phyloP scores from a whole-genome alignment of 805 yeast genomes.

The Candida quercuum region DNA sequence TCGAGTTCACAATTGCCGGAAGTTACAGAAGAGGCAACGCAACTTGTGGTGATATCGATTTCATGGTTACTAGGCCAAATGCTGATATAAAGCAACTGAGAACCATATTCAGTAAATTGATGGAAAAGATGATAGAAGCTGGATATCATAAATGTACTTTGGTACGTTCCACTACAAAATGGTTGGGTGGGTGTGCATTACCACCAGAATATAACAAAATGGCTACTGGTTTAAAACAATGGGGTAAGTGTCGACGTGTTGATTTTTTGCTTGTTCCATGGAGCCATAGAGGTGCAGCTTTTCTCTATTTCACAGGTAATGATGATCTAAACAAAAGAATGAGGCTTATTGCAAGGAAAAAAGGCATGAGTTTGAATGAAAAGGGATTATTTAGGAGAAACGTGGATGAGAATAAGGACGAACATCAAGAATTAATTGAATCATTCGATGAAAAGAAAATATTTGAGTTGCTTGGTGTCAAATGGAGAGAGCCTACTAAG shows the following conservation, averaged over 20 bases:
- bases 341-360: slow-evolving; percentile 36
- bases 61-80: slow-evolving; percentile 35
- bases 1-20: slow-evolving; percentile 40
- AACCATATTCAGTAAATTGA: slow-evolving; percentile 17
- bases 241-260: slow-evolving; percentile 42
- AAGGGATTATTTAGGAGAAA: slow-evolving; percentile 34
- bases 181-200: slow-evolving; percentile 32
- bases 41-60: slow-evolving; percentile 49
- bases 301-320: slow-evolving; percentile 52
- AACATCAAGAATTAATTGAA: slow-evolving; percentile 30
- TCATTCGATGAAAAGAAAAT: slow-evolving; percentile 38
- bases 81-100: slow-evolving; percentile 22
- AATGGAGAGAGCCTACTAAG: slow-evolving; percentile 24
- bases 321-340: slow-evolving; percentile 44
- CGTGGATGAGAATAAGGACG: slow-evolving; percentile 6
- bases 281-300: slow-evolving; percentile 39
- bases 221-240: slow-evolving; percentile 27
- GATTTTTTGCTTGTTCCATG: slow-evolving; percentile 46
- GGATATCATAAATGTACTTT: slow-evolving; percentile 25
- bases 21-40: slow-evolving; percentile 45
- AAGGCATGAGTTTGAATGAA: slow-evolving; percentile 34
- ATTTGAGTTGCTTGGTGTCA: slow-evolving; percentile 37
- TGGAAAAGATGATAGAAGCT: slow-evolving; percentile 19
- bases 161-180: slow-evolving; percentile 19
- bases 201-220: slow-evolving; percentile 15